These are phyloP conservation scores for Tulasnella sp. DNA, from an alignment of 768 basidiomycete species.

Conservation along the genomic window DNA sequence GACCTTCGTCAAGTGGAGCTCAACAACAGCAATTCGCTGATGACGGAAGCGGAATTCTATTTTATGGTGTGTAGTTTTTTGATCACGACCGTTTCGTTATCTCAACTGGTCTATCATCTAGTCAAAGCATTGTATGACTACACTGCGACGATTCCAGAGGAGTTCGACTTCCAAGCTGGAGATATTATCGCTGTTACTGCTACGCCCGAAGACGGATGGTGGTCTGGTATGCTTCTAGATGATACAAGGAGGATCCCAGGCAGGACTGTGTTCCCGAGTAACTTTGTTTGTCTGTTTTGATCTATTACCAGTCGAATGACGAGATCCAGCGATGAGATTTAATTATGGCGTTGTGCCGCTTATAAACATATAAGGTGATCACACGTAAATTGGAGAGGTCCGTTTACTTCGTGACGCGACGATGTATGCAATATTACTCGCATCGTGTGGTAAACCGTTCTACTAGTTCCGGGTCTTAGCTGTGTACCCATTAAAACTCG, in stretches of 20 bases:
- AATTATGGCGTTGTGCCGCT: too few relatives aligned
- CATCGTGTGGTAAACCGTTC: too few relatives aligned
- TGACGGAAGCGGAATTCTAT: slow-evolving; percentile 67
- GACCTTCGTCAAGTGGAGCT: slow-evolving; percentile 7
- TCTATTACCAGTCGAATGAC: not conserved
- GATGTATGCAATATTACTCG: too few relatives aligned
- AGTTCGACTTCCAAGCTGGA: slow-evolving; percentile 90
- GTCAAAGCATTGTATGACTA: slow-evolving; percentile 90
- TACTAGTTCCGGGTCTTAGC: too few relatives aligned
- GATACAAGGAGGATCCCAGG: slow-evolving; percentile 57
- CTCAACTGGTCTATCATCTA: slow-evolving; percentile 23
- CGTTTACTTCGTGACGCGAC: too few relatives aligned
- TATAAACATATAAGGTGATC: too few relatives aligned
- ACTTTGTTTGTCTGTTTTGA: slow-evolving; percentile 71
- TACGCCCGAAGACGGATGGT: slow-evolving; percentile 96
- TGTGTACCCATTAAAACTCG: too few relatives aligned
- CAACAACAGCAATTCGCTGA: slow-evolving; percentile 73
- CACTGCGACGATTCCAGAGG: slow-evolving; percentile 69
- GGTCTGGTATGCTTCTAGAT: slow-evolving; percentile 81
- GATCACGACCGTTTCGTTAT: not conserved
- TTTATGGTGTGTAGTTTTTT: slow-evolving; percentile 60
- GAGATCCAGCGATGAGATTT: too few relatives aligned
- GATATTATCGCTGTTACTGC: slow-evolving; percentile 93
- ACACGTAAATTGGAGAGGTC: too few relatives aligned
- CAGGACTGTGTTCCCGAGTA: slow-evolving; percentile 74